These are phyloP conservation scores for Leucosporidium creatinivorum DNA, from an alignment of 768 basidiomycete species.

Conservation along the genomic window DNA sequence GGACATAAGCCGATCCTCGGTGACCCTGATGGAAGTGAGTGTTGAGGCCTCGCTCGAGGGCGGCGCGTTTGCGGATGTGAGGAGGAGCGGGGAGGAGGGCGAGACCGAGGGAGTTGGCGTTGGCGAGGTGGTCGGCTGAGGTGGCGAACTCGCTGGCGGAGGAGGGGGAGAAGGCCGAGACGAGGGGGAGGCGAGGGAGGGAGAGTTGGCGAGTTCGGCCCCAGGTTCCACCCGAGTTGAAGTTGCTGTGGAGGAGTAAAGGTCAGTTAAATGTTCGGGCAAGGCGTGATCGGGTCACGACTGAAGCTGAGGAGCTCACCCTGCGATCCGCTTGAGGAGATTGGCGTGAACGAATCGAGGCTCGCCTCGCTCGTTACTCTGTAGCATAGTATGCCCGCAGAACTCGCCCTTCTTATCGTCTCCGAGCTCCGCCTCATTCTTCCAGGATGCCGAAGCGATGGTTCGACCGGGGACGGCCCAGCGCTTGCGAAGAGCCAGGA, in stretches of 20 bases:
- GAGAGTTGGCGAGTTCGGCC: constrained; percentile 26
- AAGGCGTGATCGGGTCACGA: too few species aligned
- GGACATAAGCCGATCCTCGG: constrained; percentile 6
- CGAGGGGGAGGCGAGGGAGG: background rate
- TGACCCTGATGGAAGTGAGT: constrained; percentile 19
- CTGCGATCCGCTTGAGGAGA: constrained; percentile 42
- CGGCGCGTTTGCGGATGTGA: background rate
- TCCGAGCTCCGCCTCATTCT: constrained; percentile 37
- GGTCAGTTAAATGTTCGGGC: background rate
- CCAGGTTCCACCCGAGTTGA: constrained; percentile 37
- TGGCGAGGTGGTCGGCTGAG: constrained; percentile 37
- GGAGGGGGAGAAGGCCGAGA: background rate
- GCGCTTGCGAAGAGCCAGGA: constrained; percentile 45
- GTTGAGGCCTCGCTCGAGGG: constrained; percentile 4
- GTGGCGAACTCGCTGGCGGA: background rate
- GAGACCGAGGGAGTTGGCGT: constrained; percentile 37
- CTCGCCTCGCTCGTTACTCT: constrained; percentile 42
- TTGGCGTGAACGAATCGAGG: constrained; percentile 44
- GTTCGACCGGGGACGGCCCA: constrained; percentile 48
- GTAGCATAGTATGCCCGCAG: constrained; percentile 41
- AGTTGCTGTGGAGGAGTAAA: constrained; percentile 5
- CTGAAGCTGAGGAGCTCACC: constrained; percentile 1
- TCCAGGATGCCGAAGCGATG: constrained; percentile 41
- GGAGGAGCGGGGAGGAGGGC: constrained; percentile 35
- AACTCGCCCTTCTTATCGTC: constrained; percentile 34